These are phyloP conservation scores for Erythrophleum fordii DNA, from an alignment of 306 rosid species.

Conservation along the genomic window DNA sequence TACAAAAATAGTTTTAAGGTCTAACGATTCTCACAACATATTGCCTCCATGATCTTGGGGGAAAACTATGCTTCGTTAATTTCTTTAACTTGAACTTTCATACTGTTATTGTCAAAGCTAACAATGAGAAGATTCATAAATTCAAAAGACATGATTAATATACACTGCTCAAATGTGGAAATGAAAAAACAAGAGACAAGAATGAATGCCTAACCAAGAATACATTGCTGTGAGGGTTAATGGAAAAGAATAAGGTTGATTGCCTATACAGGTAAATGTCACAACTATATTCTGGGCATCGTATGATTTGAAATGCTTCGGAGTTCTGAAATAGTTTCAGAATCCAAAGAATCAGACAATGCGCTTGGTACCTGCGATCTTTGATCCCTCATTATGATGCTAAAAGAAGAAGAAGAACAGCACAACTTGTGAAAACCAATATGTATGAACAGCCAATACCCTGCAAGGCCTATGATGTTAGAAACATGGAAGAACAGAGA, in stretches of 20 bases:
- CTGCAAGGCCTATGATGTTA: constrained; percentile 48
- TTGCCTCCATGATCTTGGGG: too few relatives aligned
- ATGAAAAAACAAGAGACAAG: neutral
- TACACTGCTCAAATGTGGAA: constrained; percentile 28
- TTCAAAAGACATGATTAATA: neutral
- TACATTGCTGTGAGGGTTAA: neutral
- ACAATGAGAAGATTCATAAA: neutral
- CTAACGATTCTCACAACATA: too few relatives aligned
- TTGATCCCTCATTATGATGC: constrained; percentile 33
- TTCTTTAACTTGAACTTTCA: neutral
- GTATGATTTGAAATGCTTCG: constrained; percentile 18
- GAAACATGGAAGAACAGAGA: neutral
- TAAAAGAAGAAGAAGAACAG: constrained; percentile 57
- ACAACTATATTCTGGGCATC: constrained; percentile 10
- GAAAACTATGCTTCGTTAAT: neutral
- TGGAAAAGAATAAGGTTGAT: constrained; percentile 28
- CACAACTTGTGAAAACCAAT: constrained; percentile 59
- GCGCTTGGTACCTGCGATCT: constrained; percentile 5
- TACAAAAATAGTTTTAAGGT: too few relatives aligned
- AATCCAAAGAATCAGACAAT: constrained; percentile 32
- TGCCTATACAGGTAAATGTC: neutral
- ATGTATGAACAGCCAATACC: constrained; percentile 54
- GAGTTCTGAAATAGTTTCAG: constrained; percentile 38
- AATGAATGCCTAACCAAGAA: neutral
- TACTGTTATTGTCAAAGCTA: neutral